Evolutionary conservation across 352 stramenopile species (phyloP).

Genomic region (Globisporangium radiosum): DNA sequence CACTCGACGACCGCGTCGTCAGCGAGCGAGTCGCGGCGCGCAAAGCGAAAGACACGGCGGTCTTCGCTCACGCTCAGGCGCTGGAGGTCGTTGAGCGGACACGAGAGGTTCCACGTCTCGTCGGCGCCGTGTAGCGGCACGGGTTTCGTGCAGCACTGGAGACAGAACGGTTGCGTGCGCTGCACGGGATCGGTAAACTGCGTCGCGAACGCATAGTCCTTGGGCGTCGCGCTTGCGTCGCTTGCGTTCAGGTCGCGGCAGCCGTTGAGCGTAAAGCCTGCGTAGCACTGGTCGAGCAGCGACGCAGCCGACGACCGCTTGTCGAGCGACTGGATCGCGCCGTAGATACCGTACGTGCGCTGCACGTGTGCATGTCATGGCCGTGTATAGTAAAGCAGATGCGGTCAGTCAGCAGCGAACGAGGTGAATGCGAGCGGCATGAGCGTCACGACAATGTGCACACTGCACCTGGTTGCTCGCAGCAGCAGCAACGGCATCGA

Average conservation of each 20-base stretch:
- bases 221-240: conserved; percentile 21
- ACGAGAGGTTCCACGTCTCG: conserved; percentile 74
- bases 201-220: conserved; percentile 43
- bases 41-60: conserved; percentile 48
- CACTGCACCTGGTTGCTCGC: too few relatives aligned
- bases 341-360: conserved; percentile 53
- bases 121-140: conserved; percentile 44
- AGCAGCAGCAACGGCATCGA: too few relatives aligned
- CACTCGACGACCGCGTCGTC: conserved; percentile 55
- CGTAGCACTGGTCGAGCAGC: conserved; percentile 53
- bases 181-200: conserved; percentile 48
- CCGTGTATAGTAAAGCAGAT: too few relatives aligned
- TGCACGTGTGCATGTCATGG: conserved; percentile 6
- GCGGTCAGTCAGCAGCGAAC: too few relatives aligned
- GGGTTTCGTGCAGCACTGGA: conserved; percentile 74
- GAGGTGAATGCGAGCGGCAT: too few relatives aligned
- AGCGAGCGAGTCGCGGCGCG: conserved; percentile 36
- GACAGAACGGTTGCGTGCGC: conserved; percentile 39
- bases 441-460: too few relatives aligned
- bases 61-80: conserved; percentile 64
- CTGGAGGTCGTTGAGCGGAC: conserved; percentile 58
- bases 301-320: conserved; percentile 21
- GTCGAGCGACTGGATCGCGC: conserved; percentile 46
- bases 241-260: conserved; percentile 48
- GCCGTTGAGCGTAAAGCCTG: conserved; percentile 51